Evolutionary conservation across 805 yeast genomes (phyloP), one percentile per base, ranked within the genome.

Genomic region (Schwanniomyces yamadae): DNA sequence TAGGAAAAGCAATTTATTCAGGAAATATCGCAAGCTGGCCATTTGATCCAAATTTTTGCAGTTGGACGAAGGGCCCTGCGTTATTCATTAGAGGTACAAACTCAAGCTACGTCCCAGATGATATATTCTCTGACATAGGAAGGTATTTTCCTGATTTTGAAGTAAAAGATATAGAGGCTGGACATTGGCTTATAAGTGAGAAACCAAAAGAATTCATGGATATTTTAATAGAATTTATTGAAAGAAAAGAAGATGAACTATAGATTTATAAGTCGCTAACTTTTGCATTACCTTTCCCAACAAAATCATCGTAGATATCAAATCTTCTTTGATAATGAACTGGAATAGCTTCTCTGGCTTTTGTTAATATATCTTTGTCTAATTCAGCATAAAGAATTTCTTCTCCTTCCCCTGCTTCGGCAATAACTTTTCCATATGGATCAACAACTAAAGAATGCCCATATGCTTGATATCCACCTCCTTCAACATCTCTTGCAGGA

Each of bases 101-200:
- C 29, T 84, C 95, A 1, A 59, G 67, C 5, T 90, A 87, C 54
- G 81, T 91, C 13, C 82, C 95, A 0, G 97, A 90, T 56, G 96
- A 89, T 41, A 77, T 75, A 18, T 56, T 89, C 15, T 81, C 84
- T 0, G 76, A 75, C 13, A 82, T 88, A 33, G 95, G 90, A 1
- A 61, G 65, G 37, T 85, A 76, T 52, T 91, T 88, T 62, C 97
- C 97, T 0, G 66, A 69, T 17, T 88, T 88, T 52, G 84, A 78
- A 41, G 61, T 85, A 10, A 68, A 75, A 29, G 95, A 84, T 51
- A 66, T 93, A 16, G 82, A 86, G 13, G 77, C 90, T 0, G 96
- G 96, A 2, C 99, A 91, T 59, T 91, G 97, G 96, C 76, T 90
- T 11, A 87, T 87, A 45, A 78, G 87, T 26, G 97, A 91, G 53